These are phyloP conservation scores for Pythium folliculosum DNA, from an alignment of 352 stramenopile genomes.

Conservation along the genomic window DNA sequence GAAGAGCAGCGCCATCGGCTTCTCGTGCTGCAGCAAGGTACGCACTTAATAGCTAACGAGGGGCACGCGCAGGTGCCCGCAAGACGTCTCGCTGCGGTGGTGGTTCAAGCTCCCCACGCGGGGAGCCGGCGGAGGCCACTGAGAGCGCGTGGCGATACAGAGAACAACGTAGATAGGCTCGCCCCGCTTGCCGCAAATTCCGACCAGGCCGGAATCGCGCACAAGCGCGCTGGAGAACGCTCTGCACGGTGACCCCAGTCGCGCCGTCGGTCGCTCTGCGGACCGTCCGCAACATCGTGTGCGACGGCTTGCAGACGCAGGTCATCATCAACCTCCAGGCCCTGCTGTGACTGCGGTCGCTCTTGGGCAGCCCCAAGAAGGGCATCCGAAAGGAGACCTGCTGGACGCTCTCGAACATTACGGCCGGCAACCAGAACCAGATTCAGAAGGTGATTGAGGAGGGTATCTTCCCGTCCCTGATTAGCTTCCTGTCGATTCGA, in stretches of 20 bases:
- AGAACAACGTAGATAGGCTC: too few relatives aligned
- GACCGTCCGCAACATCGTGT: slow-evolving; percentile 98
- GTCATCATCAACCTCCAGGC: slow-evolving; percentile 98
- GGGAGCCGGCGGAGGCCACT: too few relatives aligned
- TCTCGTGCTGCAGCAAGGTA: slow-evolving; percentile 77
- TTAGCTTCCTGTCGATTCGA: slow-evolving; percentile 95
- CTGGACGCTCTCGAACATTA: slow-evolving; percentile 99
- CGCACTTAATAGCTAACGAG: not conserved
- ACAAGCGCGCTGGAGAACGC: too few relatives aligned
- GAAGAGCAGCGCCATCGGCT: slow-evolving; percentile 66
- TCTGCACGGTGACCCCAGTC: too few relatives aligned
- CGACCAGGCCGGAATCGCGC: too few relatives aligned
- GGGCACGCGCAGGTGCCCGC: not conserved
- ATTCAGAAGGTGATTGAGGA: slow-evolving; percentile 98
- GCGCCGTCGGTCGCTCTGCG: slow-evolving; percentile 77
- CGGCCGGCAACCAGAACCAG: slow-evolving; percentile 97
- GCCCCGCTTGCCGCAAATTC: too few relatives aligned
- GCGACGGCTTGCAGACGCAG: slow-evolving; percentile 99
- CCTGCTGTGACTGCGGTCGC: slow-evolving; percentile 94
- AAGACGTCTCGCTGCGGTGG: too few relatives aligned
- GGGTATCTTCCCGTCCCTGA: slow-evolving; percentile 97
- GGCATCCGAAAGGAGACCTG: slow-evolving; percentile 99
- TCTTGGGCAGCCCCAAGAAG: slow-evolving; percentile 96
- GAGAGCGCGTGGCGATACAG: too few relatives aligned
- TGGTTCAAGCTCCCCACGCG: too few relatives aligned